These are phyloP conservation scores for Yamadazyma nakazawae DNA, from an alignment of 805 yeast species.

Conservation along the genomic window DNA sequence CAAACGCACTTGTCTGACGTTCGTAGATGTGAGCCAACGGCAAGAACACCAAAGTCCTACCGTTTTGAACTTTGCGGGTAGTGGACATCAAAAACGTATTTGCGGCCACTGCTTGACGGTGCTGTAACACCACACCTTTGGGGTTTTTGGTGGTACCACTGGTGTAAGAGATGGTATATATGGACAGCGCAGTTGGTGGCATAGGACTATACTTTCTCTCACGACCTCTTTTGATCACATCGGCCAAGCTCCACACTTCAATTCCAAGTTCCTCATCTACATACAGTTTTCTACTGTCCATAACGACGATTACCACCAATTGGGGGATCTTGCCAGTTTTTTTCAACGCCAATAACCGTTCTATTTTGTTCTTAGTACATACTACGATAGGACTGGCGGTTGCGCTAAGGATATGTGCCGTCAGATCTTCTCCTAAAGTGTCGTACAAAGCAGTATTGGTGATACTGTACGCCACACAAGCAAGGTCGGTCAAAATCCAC, in stretches of 20 bases:
- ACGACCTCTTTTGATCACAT: constrained; percentile 36
- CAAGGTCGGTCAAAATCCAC: constrained; percentile 35
- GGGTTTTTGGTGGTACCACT: constrained; percentile 65
- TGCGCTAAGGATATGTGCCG: constrained; percentile 27
- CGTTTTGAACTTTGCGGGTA: constrained; percentile 16
- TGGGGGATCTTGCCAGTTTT: constrained; percentile 21
- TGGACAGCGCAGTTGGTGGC: constrained; percentile 30
- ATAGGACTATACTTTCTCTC: constrained; percentile 18
- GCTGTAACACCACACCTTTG: constrained; percentile 63
- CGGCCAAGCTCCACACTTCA: constrained; percentile 24
- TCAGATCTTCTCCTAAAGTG: constrained; percentile 31
- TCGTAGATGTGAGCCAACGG: constrained; percentile 60
- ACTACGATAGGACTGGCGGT: constrained; percentile 45
- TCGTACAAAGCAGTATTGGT: constrained; percentile 39
- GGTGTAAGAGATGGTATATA: constrained; percentile 40
- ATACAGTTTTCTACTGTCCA: constrained; percentile 15
- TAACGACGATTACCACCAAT: constrained; percentile 51
- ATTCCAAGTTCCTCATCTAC: not conserved
- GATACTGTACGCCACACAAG: constrained; percentile 27
- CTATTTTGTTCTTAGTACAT: constrained; percentile 49
- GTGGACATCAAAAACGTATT: constrained; percentile 33
- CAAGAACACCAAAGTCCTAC: constrained; percentile 37
- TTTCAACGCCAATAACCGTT: constrained; percentile 13
- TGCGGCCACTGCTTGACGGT: constrained; percentile 47
- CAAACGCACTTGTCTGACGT: constrained; percentile 43